Evolutionary conservation across 169 alveolate species (phyloP), one percentile per base, ranked within the genome.

Genomic region (Plasmodium ovale): DNA sequence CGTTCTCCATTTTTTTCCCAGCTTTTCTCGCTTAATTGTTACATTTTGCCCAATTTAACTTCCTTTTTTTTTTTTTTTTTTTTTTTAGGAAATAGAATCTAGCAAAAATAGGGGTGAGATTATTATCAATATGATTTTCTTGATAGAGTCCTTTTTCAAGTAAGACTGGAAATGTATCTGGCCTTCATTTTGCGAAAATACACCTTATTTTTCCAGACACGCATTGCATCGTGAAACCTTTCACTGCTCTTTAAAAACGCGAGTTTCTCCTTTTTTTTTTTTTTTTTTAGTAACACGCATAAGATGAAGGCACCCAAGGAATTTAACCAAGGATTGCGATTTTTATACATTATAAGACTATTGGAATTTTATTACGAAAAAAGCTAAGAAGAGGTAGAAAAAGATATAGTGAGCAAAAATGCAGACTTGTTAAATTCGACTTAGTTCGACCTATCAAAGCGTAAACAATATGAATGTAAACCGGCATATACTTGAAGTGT

Each of bases 71-170:
- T 35, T 39, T 39, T 65, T 65, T 67, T 42, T 16, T 16, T 16
- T 31, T 0, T 4, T 54, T 12, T 67, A 67, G 74, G 90, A 82
- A 69, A 67, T 82, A 21, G 90, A 82, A 39, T 14, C 90, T 16
- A 31, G 27, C 1, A 25, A 53, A 31, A 82, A 82, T 58, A 67
- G 60, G 21, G 35, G 47, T 39, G 64, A 82, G 5, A 82, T 82
- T 69, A 82, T 65, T 42, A 19, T 82, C 9, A 82, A 39, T 29
- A 42, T 82, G 68, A 21, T 82, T 19, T 82, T 82, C 58, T 53
- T 82, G 39, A 39, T 82, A 5, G 90, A 82, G 27, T 64, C 90
- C 27, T 74, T 74, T 25, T 74, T 74, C 58, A 74, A 74, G 88
- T 74, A 49, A 74, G 56, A 42, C 37, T 44, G 14, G n/a, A n/a